Conservation (phyloP, 2,329 filamentous ascomycete species). For the Epichloe gansuensis region DNA sequence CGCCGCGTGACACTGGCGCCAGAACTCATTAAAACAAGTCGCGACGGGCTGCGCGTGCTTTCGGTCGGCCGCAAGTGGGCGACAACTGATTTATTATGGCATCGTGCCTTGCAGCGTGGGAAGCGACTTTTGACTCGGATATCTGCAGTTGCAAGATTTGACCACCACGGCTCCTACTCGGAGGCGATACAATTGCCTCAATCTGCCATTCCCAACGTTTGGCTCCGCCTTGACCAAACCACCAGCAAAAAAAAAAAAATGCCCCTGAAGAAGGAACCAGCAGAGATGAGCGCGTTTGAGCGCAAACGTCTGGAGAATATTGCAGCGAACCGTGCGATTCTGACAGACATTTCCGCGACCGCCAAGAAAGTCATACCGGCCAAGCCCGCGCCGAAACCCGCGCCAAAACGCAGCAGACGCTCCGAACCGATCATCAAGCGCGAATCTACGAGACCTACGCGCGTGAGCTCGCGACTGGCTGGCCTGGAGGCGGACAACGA, state of each 20-base stretch:
- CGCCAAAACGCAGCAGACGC: constrained; percentile 20
- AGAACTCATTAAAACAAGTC: constrained; percentile 6
- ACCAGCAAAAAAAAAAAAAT: constrained; percentile 19
- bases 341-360: constrained; percentile 64
- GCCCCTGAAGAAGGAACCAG: constrained; percentile 31
- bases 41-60: background rate
- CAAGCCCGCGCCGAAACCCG: constrained; percentile 37
- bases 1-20: constrained; percentile 11
- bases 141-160: background rate
- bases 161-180: background rate
- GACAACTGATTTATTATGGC: background rate
- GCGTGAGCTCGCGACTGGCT: constrained; percentile 46
- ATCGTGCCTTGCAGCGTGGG: background rate
- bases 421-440: constrained; percentile 33
- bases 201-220: background rate
- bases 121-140: background rate
- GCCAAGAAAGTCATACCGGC: constrained; percentile 55
- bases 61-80: background rate
- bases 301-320: constrained; percentile 76
- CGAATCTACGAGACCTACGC: constrained; percentile 36
- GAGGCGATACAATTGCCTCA: too few relatives aligned
- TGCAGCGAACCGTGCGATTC: constrained; percentile 66
- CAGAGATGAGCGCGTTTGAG: constrained; percentile 70
- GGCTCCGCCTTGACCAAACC: too few relatives aligned
- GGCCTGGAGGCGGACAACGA: constrained; percentile 38